These are phyloP conservation scores for Penicillium aurantiogriseum DNA, from an alignment of 2,329 filamentous ascomycete genomes.

Conservation along the genomic window DNA sequence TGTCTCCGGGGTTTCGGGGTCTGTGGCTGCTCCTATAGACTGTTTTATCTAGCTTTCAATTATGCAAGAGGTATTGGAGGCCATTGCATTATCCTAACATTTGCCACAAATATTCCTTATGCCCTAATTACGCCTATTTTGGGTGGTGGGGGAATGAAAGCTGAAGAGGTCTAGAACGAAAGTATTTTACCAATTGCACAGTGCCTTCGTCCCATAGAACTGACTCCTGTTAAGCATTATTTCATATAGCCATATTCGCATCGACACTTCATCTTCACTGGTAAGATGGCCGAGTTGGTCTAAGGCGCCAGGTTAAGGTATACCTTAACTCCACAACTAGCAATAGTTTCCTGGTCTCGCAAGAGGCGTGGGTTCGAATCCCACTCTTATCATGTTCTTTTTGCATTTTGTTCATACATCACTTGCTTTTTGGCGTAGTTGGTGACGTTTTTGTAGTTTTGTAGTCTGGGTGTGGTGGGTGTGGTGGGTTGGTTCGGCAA, in stretches of 20 bases:
- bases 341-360: conserved; percentile 13
- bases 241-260: neutral
- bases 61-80: no score
- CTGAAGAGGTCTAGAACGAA: no score
- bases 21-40: no score
- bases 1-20: no score
- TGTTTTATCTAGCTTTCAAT: no score
- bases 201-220: no score
- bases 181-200: no score
- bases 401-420: neutral
- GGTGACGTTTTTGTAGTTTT: neutral
- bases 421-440: neutral
- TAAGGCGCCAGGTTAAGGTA: conserved; percentile 35
- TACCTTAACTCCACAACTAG: conserved; percentile 23
- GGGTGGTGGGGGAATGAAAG: no score
- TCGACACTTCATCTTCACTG: conserved; percentile 3
- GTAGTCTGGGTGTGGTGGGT: neutral
- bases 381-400: conserved; percentile 8
- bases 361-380: conserved; percentile 14
- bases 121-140: no score
- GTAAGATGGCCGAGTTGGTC: conserved; percentile 36
- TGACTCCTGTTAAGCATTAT: no score
- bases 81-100: no score
- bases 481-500: neutral
- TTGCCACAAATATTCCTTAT: no score